Conservation (phyloP, 306 rosid genomes). For the Rosa lucieae region DNA sequence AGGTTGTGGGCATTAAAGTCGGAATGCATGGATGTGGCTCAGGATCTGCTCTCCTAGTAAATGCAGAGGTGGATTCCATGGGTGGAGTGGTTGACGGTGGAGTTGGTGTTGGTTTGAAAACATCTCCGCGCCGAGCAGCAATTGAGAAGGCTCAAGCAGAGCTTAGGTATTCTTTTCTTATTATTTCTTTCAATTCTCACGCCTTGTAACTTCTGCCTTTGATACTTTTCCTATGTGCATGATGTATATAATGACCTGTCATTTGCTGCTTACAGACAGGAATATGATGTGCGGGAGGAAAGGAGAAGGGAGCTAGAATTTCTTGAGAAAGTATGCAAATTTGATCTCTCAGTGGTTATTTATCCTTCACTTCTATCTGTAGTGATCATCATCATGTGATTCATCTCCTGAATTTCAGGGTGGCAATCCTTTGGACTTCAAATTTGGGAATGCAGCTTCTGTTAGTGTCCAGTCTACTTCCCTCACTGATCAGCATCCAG, state of each 20-base stretch:
- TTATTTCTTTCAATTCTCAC: neutral
- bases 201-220: conserved; percentile 25
- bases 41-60: conserved; percentile 83
- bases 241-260: conserved; percentile 22
- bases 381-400: conserved; percentile 23
- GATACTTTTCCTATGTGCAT: conserved; percentile 14
- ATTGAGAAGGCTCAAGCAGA: conserved; percentile 94
- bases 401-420: conserved; percentile 59
- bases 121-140: conserved; percentile 92
- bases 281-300: conserved; percentile 89
- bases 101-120: conserved; percentile 87
- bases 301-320: conserved; percentile 91
- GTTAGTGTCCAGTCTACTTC: conserved; percentile 98
- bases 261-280: conserved; percentile 74
- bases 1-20: conserved; percentile 45
- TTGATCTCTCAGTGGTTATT: conserved; percentile 27
- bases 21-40: conserved; percentile 92
- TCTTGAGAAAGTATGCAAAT: conserved; percentile 84
- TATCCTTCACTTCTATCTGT: conserved; percentile 12
- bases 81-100: conserved; percentile 99
- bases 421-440: conserved; percentile 96
- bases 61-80: conserved; percentile 99
- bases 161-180: conserved; percentile 65
- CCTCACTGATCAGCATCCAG: conserved; percentile 87
- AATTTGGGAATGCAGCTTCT: conserved; percentile 79